Conservation (phyloP, 2,329 filamentous ascomycete genomes). For the Pseudogymnoascus verrucosus region DNA sequence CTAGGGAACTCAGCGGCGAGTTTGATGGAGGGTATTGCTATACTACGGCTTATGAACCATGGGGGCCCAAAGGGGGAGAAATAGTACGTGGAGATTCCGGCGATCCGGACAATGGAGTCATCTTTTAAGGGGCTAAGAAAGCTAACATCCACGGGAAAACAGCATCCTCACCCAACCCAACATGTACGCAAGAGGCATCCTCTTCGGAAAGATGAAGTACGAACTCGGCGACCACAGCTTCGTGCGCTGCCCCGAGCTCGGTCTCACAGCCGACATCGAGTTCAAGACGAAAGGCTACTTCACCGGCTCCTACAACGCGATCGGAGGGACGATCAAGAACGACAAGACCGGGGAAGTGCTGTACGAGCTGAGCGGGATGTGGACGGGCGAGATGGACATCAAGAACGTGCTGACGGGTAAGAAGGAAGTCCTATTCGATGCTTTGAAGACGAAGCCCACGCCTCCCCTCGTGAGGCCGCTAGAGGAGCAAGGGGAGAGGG, state of each 20-base stretch:
- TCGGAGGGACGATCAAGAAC: constrained; percentile 84
- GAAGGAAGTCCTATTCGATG: constrained; percentile 85
- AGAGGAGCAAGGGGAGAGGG: constrained; percentile 78
- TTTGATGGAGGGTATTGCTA: constrained; percentile 94
- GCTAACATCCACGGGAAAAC: constrained; percentile 29
- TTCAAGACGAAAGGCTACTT: constrained; percentile 99
- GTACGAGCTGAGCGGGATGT: constrained; percentile 87
- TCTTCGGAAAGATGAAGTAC: constrained; percentile 99
- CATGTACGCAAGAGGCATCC: constrained; percentile 95
- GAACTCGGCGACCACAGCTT: constrained; percentile 95
- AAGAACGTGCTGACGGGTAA: constrained; percentile 86
- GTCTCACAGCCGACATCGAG: constrained; percentile 82
- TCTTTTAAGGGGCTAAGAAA: not conserved
- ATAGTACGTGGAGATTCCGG: constrained; percentile 58
- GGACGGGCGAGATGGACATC: constrained; percentile 92
- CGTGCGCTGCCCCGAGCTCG: constrained; percentile 81
- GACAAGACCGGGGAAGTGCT: constrained; percentile 77
- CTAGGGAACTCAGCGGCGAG: constrained; percentile 95
- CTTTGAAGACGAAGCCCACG: constrained; percentile 66
- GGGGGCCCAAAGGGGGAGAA: constrained; percentile 66
- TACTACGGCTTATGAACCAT: constrained; percentile 73
- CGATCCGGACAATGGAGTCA: not conserved
- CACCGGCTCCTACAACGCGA: constrained; percentile 90
- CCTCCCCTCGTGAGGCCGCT: constrained; percentile 67
- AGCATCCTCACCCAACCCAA: constrained; percentile 90